phyloP scores from a whole-genome alignment of 192 early-diverging fungal species.

The Cetraspora pellucida region DNA sequence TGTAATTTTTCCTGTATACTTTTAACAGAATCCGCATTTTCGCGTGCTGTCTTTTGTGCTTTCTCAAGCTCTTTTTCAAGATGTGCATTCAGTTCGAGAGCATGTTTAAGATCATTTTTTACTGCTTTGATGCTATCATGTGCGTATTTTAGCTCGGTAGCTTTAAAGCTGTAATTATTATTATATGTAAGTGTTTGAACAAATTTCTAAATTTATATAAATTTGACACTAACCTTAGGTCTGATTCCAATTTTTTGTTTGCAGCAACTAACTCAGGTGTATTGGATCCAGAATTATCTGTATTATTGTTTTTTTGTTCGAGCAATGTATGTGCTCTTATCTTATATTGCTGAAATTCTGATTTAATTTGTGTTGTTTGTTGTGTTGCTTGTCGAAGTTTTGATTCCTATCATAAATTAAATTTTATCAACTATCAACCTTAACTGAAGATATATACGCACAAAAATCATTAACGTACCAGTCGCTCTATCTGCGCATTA shows the following conservation, averaged over 20 bases:
- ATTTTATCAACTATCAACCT: neutral
- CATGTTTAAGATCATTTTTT: constrained; percentile 41
- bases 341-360: constrained; percentile 62
- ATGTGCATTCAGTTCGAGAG: constrained; percentile 37
- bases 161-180: neutral
- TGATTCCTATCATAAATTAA: constrained; percentile 42
- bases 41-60: neutral
- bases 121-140: constrained; percentile 31
- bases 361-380: constrained; percentile 48
- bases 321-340: constrained; percentile 54
- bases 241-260: constrained; percentile 38
- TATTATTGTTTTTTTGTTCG: constrained; percentile 40
- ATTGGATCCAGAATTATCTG: constrained; percentile 16
- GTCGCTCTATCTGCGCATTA: constrained; percentile 41
- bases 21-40: constrained; percentile 28
- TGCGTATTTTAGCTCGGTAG: constrained; percentile 22
- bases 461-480: constrained; percentile 35
- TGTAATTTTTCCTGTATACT: constrained; percentile 23
- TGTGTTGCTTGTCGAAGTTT: constrained; percentile 48
- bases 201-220: neutral
- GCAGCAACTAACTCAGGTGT: constrained; percentile 37
- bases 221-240: constrained; percentile 31
- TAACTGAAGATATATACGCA: neutral
- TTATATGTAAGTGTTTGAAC: neutral
- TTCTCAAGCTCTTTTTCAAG: constrained; percentile 36